Base-by-base conservation (phyloP, 2,329 filamentous ascomycete species). In the Hypoxylon sp. region DNA sequence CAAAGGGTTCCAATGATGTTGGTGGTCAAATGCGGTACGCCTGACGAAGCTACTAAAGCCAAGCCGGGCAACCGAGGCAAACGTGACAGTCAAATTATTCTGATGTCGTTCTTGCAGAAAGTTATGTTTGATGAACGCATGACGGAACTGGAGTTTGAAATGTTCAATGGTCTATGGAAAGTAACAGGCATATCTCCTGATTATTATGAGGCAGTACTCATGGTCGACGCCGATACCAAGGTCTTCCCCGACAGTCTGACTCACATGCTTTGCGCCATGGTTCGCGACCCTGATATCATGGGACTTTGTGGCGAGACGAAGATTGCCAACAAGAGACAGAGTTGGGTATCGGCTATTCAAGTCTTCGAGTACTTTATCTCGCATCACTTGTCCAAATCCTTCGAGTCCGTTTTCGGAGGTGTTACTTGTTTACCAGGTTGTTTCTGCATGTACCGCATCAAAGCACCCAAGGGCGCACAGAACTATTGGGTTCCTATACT, bases 391-490 rank as follows among this genome's bases (percentile, higher is more conserved):
- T 90, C 94, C 77, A 99, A 99, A 83, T 94, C 95, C 3, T 99
- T 99, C 82, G 96, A 99, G 81, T 98, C 94, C 0, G 92, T 98
- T 73, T 99, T 99, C 81, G 96, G 96, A 82, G 96, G 96, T 92
- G 96, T 99, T 68, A 99, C 96, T 71, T 99, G 96, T 86, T 86
- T 99, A 74, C 96, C 96, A 14, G 96, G 96, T 72, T 99, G 96
- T 86, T 99, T 99, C 90, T 98, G 94, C 87, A 99, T 99, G 97
- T 99, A 99, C 85, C 93, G 96, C 77, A 98, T 99, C 88, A 99
- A 99, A 83, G 93, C 96, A 31, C 97, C 96, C 67, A 99, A 99
- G 84, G 96, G 96, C 72, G 95, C 92, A 26, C 94, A 98, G 80
- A 98, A 99, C 84, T 99, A 98, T 84, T 99, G 96, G 96, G 96